phyloP scores from a whole-genome alignment of 2,329 filamentous ascomycete genomes.

The Lachnellula hyalina region DNA sequence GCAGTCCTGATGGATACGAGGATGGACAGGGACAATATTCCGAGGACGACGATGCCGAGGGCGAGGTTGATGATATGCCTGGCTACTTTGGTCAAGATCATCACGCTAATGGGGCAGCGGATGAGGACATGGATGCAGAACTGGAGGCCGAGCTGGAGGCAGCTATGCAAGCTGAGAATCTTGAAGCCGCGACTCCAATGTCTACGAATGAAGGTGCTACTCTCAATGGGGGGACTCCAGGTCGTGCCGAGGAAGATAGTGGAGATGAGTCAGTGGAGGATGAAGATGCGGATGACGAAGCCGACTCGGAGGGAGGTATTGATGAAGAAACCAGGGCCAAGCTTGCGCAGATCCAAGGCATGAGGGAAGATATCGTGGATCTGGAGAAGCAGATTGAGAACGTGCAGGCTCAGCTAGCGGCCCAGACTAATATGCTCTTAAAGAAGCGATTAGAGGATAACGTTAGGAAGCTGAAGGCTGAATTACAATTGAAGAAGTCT shows the following conservation, averaged over 20 bases:
- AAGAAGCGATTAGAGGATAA: conserved; percentile 43
- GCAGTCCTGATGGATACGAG: conserved; percentile 30
- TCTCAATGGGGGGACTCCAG: conserved; percentile 24
- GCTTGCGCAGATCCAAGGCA: conserved; percentile 41
- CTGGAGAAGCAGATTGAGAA: conserved; percentile 44
- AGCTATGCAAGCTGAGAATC: conserved; percentile 27
- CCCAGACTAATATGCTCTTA: conserved; percentile 43
- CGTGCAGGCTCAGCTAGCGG: conserved; percentile 37
- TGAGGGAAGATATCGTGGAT: conserved; percentile 49
- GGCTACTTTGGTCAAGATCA: conserved; percentile 28
- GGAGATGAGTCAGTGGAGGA: conserved; percentile 40
- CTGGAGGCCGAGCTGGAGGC: conserved; percentile 30
- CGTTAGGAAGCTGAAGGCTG: conserved; percentile 45
- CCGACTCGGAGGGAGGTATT: conserved; percentile 36
- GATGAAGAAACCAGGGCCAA: conserved; percentile 47
- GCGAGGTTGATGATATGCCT: conserved; percentile 33
- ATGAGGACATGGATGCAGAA: conserved; percentile 34
- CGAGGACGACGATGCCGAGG: conserved; percentile 34
- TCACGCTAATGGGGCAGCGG: conserved; percentile 21
- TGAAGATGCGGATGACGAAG: conserved; percentile 41
- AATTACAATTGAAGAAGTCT: conserved; percentile 47
- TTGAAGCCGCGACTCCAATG: conserved; percentile 33
- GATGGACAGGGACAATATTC: conserved; percentile 34
- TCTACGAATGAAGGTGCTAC: conserved; percentile 23
- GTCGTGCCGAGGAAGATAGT: conserved; percentile 28